Evolutionary conservation across 192 early-diverging fungal species (phyloP).

Genomic region (Podila clonocystis): DNA sequence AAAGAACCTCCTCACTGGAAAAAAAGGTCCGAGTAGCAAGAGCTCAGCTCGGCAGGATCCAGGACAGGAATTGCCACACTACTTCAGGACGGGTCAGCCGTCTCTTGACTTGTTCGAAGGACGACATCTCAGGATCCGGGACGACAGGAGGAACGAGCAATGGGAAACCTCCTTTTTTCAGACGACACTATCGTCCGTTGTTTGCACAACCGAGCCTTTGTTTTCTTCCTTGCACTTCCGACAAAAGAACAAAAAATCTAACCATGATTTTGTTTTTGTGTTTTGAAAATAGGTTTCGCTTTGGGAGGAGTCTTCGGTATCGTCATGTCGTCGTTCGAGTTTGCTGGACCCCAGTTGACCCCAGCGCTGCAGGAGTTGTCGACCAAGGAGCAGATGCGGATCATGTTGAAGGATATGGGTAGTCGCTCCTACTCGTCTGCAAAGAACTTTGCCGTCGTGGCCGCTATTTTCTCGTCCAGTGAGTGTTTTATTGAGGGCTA

Average conservation of each 20-base stretch:
- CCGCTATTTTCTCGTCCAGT: slow-evolving; percentile 89
- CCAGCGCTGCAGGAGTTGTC: slow-evolving; percentile 70
- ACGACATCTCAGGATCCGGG: too few species aligned
- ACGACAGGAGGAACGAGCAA: too few species aligned
- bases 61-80: too few species aligned
- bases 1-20: too few species aligned
- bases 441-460: slow-evolving; percentile 94
- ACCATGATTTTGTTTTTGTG: not conserved
- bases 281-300: slow-evolving; percentile 73
- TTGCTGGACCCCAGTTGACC: slow-evolving; percentile 76
- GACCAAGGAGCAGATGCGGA: slow-evolving; percentile 87
- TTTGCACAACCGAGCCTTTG: too few species aligned
- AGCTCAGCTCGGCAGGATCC: too few species aligned
- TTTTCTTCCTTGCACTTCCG: too few species aligned
- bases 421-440: slow-evolving; percentile 80
- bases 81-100: too few species aligned
- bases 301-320: slow-evolving; percentile 92
- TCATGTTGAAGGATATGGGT: slow-evolving; percentile 91
- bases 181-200: not conserved
- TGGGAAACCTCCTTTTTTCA: too few species aligned
- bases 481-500: slow-evolving; percentile 98
- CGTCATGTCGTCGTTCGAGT: slow-evolving; percentile 93
- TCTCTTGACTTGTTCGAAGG: too few species aligned
- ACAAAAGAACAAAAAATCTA: not conserved
- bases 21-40: too few species aligned